Evolutionary conservation across 768 basidiomycete species (phyloP).

Genomic region (Mycena vulgaris): DNA sequence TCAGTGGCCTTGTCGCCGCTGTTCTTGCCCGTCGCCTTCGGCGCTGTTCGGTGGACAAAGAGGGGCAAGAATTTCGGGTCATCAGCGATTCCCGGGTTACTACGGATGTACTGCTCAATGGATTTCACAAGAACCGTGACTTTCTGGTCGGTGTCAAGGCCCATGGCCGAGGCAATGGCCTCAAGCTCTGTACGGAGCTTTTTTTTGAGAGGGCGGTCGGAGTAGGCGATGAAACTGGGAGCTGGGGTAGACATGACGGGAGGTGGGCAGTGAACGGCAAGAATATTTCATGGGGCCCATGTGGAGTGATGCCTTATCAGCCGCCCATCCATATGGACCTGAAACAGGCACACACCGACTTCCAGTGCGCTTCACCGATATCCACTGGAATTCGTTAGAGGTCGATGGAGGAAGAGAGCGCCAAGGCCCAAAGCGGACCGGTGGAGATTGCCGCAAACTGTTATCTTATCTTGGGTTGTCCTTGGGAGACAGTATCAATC

Average conservation of each 20-base stretch:
- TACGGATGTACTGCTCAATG: not conserved
- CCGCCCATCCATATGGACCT: too few relatives aligned
- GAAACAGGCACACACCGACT: too few relatives aligned
- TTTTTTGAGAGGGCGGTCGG: not conserved
- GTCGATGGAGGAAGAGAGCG: not conserved
- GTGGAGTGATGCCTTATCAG: too few relatives aligned
- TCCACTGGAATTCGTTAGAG: not conserved
- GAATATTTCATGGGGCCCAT: too few relatives aligned
- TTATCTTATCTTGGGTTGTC: constrained; percentile 7
- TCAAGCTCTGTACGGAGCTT: not conserved
- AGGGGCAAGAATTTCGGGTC: not conserved
- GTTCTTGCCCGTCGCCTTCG: not conserved
- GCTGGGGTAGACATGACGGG: too few relatives aligned
- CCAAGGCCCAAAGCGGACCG: constrained; percentile 3
- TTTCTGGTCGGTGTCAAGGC: not conserved
- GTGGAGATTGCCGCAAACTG: constrained; percentile 15
- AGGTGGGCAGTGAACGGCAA: too few relatives aligned
- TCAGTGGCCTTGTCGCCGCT: constrained; percentile 5
- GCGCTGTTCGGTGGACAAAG: not conserved
- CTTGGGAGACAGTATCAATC: too few relatives aligned
- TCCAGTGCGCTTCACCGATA: not conserved
- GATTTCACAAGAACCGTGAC: not conserved
- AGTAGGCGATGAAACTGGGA: not conserved
- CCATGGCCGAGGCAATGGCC: constrained; percentile 3
- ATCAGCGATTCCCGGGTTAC: not conserved